These are phyloP conservation scores for Bauhinia variegata DNA, from an alignment of 306 rosid species.

Conservation along the genomic window DNA sequence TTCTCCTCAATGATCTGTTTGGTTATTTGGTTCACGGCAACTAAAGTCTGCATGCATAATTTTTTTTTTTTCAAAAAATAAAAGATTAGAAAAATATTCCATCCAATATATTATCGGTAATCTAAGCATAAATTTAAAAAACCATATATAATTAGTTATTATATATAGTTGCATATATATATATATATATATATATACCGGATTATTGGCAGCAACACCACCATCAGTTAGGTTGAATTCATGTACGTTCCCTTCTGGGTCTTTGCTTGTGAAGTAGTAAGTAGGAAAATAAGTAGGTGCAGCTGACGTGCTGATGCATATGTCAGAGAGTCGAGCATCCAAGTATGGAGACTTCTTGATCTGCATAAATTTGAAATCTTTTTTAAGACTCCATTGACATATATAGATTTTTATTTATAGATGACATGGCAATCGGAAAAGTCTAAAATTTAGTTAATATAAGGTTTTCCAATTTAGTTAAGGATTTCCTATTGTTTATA, in stretches of 20 bases:
- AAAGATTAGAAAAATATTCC: no score
- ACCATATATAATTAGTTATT: not conserved
- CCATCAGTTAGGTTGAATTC: slow-evolving; percentile 57
- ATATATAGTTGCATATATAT: not conserved
- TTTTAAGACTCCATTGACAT: not conserved
- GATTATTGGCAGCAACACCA: slow-evolving; percentile 53
- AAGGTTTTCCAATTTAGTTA: no score
- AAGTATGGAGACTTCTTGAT: slow-evolving; percentile 27
- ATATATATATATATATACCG: slow-evolving; percentile 50
- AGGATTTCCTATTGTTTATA: no score
- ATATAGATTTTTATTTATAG: not conserved
- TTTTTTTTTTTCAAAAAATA: no score
- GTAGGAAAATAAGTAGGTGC: slow-evolving; percentile 51
- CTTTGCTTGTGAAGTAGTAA: slow-evolving; percentile 40
- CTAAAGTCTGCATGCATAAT: slow-evolving; percentile 3
- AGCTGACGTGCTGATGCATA: slow-evolving; percentile 53
- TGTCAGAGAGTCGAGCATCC: slow-evolving; percentile 46
- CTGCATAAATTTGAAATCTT: slow-evolving; percentile 11
- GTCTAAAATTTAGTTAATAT: not conserved
- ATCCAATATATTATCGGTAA: no score
- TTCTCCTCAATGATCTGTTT: slow-evolving; percentile 11
- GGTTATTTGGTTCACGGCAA: slow-evolving; percentile 32
- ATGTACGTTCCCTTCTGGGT: slow-evolving; percentile 20
- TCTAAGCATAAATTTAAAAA: no score
- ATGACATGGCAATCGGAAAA: not conserved